Evolutionary conservation across 768 basidiomycete species (phyloP), one percentile per base, ranked within the genome.

Genomic region (Tulasnella sp.): DNA sequence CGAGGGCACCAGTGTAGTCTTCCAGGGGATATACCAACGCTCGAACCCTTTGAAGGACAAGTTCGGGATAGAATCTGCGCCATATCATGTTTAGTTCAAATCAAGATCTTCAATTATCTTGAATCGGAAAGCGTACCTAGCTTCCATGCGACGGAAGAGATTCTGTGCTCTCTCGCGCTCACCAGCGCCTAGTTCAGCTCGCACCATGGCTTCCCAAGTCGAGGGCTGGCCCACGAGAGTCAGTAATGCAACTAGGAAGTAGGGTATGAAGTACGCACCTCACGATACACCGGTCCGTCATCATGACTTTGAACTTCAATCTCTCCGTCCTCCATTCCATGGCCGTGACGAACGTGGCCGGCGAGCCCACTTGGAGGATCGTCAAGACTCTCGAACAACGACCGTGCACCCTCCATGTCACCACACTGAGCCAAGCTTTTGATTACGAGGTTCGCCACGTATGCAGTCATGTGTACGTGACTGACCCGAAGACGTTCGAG

Each of bases 141-240:
- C 87, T 82, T 88, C 89, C 79, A 96, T 83, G 67, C 93, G 87
- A 74, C 89, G 87, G 38, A 96, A 85, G 0, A 98, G 85, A 2
- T 85, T 87, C 3, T 88, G 68, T 0, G 96, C 97, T 14, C 86
- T 86, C 67, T 90, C 87, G 15, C 89, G 88, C 79, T 93, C 88
- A 15, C 93, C 93, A 71, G 87, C 88, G 25, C 90, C 90, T 14
- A 99, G 86, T 81, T 99, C 97, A 0, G 93, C 93, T 17, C 93
- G 89, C 78, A 99, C 89, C 96, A 99, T 99, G 5, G 89, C 90
- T 81, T 99, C 97, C 91, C 93, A 97, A 0, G 94, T 96, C 52
- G 93, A 94, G 15, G 94, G 94, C 90, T 93, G 80, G 2, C 76
- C 72, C 72, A 38, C 40, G 8, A 34, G 42, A 64, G 22, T 54